phyloP scores from a whole-genome alignment of 495 filamentous ascomycete genomes.

The Aspergillus sparsus region DNA sequence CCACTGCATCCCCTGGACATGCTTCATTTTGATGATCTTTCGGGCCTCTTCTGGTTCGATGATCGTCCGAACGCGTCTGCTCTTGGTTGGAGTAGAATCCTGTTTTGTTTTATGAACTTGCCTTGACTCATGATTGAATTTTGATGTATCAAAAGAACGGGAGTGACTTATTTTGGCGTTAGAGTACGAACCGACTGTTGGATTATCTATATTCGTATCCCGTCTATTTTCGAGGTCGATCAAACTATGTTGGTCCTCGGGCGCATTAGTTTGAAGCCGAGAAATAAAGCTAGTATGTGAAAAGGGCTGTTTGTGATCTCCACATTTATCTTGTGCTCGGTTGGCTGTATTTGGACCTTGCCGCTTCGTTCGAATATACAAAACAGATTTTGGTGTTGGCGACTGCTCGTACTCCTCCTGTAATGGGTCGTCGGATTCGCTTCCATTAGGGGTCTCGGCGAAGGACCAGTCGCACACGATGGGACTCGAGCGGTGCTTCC shows the following conservation, averaged over 20 bases:
- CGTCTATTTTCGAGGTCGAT: conserved; percentile 13
- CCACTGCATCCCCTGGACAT: conserved; percentile 33
- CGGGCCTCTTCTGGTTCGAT: conserved; percentile 41
- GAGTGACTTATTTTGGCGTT: not conserved
- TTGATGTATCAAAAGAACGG: conserved; percentile 10
- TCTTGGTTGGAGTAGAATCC: conserved; percentile 20
- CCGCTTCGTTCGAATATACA: conserved; percentile 30
- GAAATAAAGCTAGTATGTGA: conserved; percentile 16
- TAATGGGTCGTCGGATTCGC: conserved; percentile 51
- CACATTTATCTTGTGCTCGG: conserved; percentile 15
- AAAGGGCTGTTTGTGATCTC: conserved; percentile 19
- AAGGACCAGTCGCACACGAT: conserved; percentile 49
- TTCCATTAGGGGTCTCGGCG: conserved; percentile 37
- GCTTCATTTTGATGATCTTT: conserved; percentile 36
- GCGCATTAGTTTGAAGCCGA: conserved; percentile 15
- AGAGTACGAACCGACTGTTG: conserved; percentile 2
- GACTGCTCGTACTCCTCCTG: conserved; percentile 42
- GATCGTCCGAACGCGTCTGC: conserved; percentile 24
- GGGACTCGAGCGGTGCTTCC: conserved; percentile 40
- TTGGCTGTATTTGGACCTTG: conserved; percentile 12
- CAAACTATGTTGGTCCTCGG: conserved; percentile 21
- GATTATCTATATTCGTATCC: conserved; percentile 1
- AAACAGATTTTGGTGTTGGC: conserved; percentile 29
- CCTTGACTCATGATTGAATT: not conserved
- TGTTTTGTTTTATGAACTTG: not conserved